These are phyloP conservation scores for Oryza punctata DNA, from an alignment of 176 grass and related monocot genomes.

Conservation along the genomic window DNA sequence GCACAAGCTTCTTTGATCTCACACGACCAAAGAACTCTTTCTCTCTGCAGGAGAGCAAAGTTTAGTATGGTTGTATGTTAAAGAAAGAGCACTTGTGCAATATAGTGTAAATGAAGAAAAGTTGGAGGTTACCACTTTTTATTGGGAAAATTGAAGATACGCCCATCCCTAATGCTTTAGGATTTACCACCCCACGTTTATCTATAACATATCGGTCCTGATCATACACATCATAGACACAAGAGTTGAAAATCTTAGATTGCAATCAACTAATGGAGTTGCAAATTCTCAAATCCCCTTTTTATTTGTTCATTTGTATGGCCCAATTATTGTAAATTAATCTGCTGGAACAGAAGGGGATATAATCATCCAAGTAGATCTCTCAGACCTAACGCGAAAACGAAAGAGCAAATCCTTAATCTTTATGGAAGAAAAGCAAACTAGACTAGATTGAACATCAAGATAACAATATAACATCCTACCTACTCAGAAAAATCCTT, in stretches of 20 bases:
- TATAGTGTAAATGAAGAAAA: neutral
- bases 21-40: neutral
- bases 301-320: neutral
- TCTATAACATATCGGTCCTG: no score
- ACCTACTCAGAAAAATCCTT: conserved; percentile 9
- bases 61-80: no score
- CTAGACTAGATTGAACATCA: conserved; percentile 32
- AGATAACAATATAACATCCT: neutral
- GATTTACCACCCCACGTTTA: no score
- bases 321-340: neutral
- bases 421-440: neutral
- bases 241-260: no score
- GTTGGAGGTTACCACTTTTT: neutral
- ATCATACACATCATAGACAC: no score
- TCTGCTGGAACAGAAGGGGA: neutral
- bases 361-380: neutral
- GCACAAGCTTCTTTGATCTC: no score
- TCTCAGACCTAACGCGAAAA: conserved; percentile 43
- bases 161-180: no score
- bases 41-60: no score
- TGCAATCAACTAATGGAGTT: no score
- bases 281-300: no score
- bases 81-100: neutral
- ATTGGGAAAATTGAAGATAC: no score
- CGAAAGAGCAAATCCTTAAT: neutral